Evolutionary conservation across 2,329 filamentous ascomycete species (phyloP), one percentile per base, ranked within the genome.

Genomic region (Parastagonospora nodorum): DNA sequence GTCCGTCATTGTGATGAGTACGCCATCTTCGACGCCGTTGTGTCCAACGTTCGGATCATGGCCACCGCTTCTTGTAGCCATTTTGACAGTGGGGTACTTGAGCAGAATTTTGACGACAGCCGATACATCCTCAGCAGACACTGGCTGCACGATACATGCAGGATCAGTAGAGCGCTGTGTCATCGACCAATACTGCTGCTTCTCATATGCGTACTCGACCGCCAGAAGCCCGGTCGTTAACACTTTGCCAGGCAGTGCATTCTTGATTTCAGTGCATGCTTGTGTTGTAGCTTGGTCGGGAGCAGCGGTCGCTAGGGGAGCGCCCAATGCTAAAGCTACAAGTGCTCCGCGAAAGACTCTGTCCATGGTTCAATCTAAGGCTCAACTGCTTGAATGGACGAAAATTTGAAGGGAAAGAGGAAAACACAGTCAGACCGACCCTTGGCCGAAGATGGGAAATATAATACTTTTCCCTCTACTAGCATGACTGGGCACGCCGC

Each of bases 11-110:
- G 69, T 63, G 47, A 76, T 73, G 15, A 76, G 60, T 1, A 77
- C 69, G 37, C 74, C 74, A 45, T 72, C 72, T 32, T 69, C 42
- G 5, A 74, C 57, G 16, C 63, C 72, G 7, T 73, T 62, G 42
- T 72, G 72, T 1, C 69, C 64, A 6, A 55, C 51, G 47, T 76
- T 75, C 0, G 74, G 72, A 43, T 71, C 64, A 51, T 78, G 75
- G 2, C 77, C 64, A 47, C 66, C 65, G 42, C 65, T 62, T 28
- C 57, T 60, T n/a, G 54, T 58, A 11, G 67, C 63, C 42, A 69
- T 64, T 19, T 56, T 60, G 27, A 63, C 56, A 24, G 28, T 57
- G 16, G 53, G 46, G 28, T 59, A 61, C 40, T 67, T 60, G 37
- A 58, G 51, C 39, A 70, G 47, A n/a, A 62, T 49, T 11, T 61